Evolutionary conservation across 2,329 filamentous ascomycete species (phyloP), one percentile per base, ranked within the genome.

Genomic region (Aspergillus ustus): DNA sequence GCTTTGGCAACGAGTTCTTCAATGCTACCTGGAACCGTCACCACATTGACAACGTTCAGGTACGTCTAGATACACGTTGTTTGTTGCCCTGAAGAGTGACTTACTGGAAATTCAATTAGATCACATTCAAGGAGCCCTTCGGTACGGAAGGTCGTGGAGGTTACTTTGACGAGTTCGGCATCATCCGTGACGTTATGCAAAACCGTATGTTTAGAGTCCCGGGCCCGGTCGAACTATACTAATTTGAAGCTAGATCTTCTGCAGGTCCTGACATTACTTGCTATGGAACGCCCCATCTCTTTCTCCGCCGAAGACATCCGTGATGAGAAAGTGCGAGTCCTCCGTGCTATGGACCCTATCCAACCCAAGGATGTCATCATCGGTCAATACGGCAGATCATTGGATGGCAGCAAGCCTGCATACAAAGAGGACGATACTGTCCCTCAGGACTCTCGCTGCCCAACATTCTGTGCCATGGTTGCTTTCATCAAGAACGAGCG

Each of bases 291-390:
- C 66, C 95, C 95, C 61, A 95, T 99, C 75, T 98, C 94, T 11
- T 99, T 99, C 85, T 97, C 95, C 45, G 88, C 95, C 40, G 95
- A 99, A 81, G 95, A 99, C 73, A 96, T 99, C 69, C 93, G 95
- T 75, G 96, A 99, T 77, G 95, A 99, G 81, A 99, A 99, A 83
- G 93, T 98, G 69, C 91, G 95, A 72, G 96, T 99, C 22, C 89
- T 99, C 61, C 91, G 95, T 70, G 91, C 89, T 57, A 99, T 99
- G 77, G 90, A 93, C 63, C 86, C 92, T 45, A 97, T 99, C 71
- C 93, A 98, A 83, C 94, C 95, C 71, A 98, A 98, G 89, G 97
- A 99, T 77, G 95, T 99, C 78, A 99, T 99, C 76, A 99, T 99
- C 73, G 95, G 95, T 65, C 95, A 99, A 81, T 99, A 99, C 77